Percentiles rank a stretch among this genome's conserved stretches.
These are phyloP conservation scores for Astrothelium macrocarpum DNA, from an alignment of 495 filamentous ascomycete genomes.

Conservation along the genomic window DNA sequence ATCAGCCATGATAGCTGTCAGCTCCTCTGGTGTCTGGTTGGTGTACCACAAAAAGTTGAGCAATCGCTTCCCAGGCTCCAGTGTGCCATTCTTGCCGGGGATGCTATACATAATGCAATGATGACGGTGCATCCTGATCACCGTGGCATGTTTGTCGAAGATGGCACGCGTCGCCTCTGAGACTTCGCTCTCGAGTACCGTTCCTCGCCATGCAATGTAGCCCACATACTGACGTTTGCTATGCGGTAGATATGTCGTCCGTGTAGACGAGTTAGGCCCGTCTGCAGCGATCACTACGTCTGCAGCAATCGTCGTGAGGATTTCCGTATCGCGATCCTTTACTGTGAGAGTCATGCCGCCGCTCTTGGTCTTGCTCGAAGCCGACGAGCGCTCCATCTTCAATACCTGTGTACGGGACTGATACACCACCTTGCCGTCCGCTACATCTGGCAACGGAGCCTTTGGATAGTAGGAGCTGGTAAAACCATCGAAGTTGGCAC, in stretches of 20 bases:
- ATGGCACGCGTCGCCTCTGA: conserved; percentile 23
- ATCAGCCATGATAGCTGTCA: conserved; percentile 22
- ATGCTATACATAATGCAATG: conserved; percentile 46
- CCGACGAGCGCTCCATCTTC: conserved; percentile 34
- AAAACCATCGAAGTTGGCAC: conserved; percentile 45
- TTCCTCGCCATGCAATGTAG: conserved; percentile 47
- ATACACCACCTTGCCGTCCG: conserved; percentile 34
- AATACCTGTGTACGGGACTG: conserved; percentile 38
- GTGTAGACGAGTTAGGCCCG: conserved; percentile 44
- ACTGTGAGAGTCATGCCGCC: not conserved
- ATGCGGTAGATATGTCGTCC: conserved; percentile 37
- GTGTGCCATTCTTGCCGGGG: conserved; percentile 39
- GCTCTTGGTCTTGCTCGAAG: conserved; percentile 18
- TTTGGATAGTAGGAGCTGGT: conserved; percentile 36
- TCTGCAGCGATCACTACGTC: conserved; percentile 49
- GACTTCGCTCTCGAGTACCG: conserved; percentile 36
- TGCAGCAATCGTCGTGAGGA: conserved; percentile 29
- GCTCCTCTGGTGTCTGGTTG: conserved; percentile 35
- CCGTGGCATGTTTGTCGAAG: conserved; percentile 34
- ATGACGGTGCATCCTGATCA: conserved; percentile 34
- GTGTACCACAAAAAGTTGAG: conserved; percentile 52
- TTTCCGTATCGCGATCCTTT: conserved; percentile 21
- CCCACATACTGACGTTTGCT: conserved; percentile 43
- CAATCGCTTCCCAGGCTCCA: conserved; percentile 38
- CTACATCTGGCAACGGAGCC: conserved; percentile 19